Evolutionary conservation across 768 basidiomycete species (phyloP).

Genomic region (Lactarius vividus): DNA sequence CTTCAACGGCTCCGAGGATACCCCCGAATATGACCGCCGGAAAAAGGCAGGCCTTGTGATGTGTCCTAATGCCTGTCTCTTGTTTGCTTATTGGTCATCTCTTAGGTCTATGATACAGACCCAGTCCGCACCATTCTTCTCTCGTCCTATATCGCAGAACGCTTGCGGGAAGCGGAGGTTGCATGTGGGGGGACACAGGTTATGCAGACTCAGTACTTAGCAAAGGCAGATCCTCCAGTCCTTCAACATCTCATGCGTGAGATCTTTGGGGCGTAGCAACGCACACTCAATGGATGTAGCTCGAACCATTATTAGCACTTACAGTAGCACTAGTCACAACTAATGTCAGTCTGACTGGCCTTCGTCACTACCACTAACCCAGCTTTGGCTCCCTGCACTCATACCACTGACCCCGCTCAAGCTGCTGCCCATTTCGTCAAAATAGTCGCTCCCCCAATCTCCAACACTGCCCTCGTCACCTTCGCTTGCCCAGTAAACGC

Average conservation of each 20-base stretch:
- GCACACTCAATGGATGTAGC: not conserved
- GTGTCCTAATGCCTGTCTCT: not conserved
- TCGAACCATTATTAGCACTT: not conserved
- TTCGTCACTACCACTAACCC: constrained; percentile 27
- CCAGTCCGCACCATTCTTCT: constrained; percentile 67
- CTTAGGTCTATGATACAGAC: constrained; percentile 66
- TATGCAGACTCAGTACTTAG: constrained; percentile 61
- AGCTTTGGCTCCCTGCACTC: constrained; percentile 28
- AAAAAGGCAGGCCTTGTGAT: constrained; percentile 50
- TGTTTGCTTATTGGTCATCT: not conserved
- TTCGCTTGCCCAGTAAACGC: constrained; percentile 34
- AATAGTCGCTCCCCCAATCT: constrained; percentile 51
- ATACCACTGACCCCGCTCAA: constrained; percentile 27
- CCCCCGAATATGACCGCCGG: constrained; percentile 73
- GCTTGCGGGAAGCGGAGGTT: constrained; percentile 63
- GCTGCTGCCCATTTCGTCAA: constrained; percentile 29
- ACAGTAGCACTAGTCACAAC: not conserved
- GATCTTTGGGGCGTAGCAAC: constrained; percentile 28
- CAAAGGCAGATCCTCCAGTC: constrained; percentile 69
- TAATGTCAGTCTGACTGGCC: constrained; percentile 24
- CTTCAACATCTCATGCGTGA: constrained; percentile 55
- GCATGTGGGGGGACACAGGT: constrained; percentile 53
- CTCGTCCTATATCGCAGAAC: constrained; percentile 53
- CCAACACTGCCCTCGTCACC: constrained; percentile 47
- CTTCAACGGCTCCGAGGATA: constrained; percentile 64